A percentile compares a stretch with the other conserved stretches of the same genome.
phyloP scores from a whole-genome alignment of 768 basidiomycete genomes.

The Suillus decipiens region DNA sequence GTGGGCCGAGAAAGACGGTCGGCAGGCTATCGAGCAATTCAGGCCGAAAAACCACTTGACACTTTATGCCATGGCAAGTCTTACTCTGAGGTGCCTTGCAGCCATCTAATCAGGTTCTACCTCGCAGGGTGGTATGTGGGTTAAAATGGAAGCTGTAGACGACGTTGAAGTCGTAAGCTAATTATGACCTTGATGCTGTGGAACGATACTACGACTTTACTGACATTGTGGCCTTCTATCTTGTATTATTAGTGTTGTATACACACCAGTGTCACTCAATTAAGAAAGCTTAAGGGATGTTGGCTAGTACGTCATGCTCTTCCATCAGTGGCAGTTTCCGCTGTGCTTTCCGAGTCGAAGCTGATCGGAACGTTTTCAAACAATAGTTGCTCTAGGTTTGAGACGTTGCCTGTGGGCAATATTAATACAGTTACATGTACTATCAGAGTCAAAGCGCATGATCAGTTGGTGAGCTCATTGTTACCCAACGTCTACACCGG shows the following conservation, averaged over 20 bases:
- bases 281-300: background rate
- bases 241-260: background rate
- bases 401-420: too few relatives aligned
- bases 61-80: slow-evolving; percentile 39
- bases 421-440: too few relatives aligned
- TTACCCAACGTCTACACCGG: too few relatives aligned
- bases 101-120: background rate
- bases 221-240: too few relatives aligned
- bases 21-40: slow-evolving; percentile 27
- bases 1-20: slow-evolving; percentile 30
- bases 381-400: too few relatives aligned
- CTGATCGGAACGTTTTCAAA: too few relatives aligned
- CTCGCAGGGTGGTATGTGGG: slow-evolving; percentile 48
- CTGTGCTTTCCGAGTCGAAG: too few relatives aligned
- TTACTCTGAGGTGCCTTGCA: background rate
- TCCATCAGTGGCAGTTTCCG: background rate
- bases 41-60: slow-evolving; percentile 33
- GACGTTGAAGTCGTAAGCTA: background rate
- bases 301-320: background rate
- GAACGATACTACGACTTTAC: background rate
- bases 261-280: background rate
- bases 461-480: too few relatives aligned
- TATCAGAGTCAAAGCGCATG: too few relatives aligned
- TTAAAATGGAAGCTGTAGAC: slow-evolving; percentile 40
- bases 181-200: background rate